A percentile compares a stretch with the other conserved stretches of the same genome.
Evolutionary conservation across 176 grass and related monocot genomes (phyloP).

Genomic region (Juncus effusus): DNA sequence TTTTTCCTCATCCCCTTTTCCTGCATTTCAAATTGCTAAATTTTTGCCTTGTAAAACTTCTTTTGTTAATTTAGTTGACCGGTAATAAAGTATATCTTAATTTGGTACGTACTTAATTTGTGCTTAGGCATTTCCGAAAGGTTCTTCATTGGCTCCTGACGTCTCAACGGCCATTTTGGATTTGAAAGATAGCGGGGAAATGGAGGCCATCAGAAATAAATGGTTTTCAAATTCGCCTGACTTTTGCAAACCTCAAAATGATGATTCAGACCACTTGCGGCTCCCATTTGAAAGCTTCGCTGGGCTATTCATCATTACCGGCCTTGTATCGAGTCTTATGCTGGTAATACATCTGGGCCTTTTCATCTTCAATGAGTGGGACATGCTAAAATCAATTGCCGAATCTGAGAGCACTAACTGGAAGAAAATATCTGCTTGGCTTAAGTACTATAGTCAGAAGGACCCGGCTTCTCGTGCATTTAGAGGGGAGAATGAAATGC

Average conservation of each 20-base stretch:
- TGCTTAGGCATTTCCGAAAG: conserved; percentile 49
- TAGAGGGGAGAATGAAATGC: too few relatives aligned
- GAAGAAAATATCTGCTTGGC: too few relatives aligned
- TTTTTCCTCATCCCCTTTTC: too few relatives aligned
- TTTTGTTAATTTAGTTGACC: too few relatives aligned
- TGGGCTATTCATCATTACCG: conserved; percentile 82
- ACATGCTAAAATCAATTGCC: too few relatives aligned
- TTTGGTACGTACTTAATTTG: neutral
- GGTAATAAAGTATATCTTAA: too few relatives aligned
- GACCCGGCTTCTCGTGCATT: too few relatives aligned
- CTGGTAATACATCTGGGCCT: neutral
- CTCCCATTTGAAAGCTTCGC: conserved; percentile 65
- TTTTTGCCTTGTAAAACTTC: too few relatives aligned
- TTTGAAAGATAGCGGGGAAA: conserved; percentile 49
- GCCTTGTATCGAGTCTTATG: conserved; percentile 40
- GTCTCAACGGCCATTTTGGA: conserved; percentile 65
- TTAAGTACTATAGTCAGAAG: too few relatives aligned
- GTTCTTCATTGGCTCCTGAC: conserved; percentile 53
- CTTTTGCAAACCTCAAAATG: conserved; percentile 5
- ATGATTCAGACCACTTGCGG: conserved; percentile 31
- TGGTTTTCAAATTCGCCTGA: conserved; percentile 40
- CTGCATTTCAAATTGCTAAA: too few relatives aligned
- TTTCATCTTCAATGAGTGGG: too few relatives aligned
- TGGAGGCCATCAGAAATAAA: conserved; percentile 50
- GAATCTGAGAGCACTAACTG: too few relatives aligned